Evolutionary conservation across 768 basidiomycete species (phyloP), one percentile per base, ranked within the genome.

Genomic region (Rhizopogon roseolus): DNA sequence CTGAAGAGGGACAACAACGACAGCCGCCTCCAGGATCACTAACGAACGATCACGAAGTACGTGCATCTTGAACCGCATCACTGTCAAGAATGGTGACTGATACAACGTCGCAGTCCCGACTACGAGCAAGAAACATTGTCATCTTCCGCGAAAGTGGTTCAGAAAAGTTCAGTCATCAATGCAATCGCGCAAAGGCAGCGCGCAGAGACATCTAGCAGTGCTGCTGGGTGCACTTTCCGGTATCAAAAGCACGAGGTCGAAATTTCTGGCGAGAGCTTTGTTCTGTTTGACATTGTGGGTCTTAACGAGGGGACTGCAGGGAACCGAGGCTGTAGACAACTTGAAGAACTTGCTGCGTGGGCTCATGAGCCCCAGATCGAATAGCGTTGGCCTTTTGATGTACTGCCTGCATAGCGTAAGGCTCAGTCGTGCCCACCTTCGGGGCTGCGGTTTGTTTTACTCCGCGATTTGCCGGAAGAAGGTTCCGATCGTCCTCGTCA

Each of bases 221-320:
- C 65, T 9, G 61, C 58, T 25, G 71, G 72, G 4, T 72, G 67
- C 57, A 76, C 75, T 19, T 71, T 71, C 43, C 49, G 59, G 10
- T 65, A 68, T 50, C 49, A 50, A 42, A 55, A 60, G 7, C 66
- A 71, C 63, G 54, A 60, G 36, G 57, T 71, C 28, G 48, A 52
- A 4, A 57, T 73, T 53, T 45, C 56, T 25, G 67, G 61, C 36
- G 54, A 50, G 28, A 43, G n/a, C 0, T 71, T 63, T 53, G 59
- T 60, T 22, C 50, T 73, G 32, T 68, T 72, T 65, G 74, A 76
- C 50, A 76, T 73, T 4, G 62, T 67, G 10, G 74, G 75, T 8
- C 68, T 76, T 8, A 65, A 73, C 49, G 76, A 76, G 53, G 73
- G 58, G 28, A 43, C 62, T 41, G 48, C 55, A n/a, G 22, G 71